Evolutionary conservation across 2,329 filamentous ascomycete species (phyloP).

Genomic region (Colletotrichum eremochloae): DNA sequence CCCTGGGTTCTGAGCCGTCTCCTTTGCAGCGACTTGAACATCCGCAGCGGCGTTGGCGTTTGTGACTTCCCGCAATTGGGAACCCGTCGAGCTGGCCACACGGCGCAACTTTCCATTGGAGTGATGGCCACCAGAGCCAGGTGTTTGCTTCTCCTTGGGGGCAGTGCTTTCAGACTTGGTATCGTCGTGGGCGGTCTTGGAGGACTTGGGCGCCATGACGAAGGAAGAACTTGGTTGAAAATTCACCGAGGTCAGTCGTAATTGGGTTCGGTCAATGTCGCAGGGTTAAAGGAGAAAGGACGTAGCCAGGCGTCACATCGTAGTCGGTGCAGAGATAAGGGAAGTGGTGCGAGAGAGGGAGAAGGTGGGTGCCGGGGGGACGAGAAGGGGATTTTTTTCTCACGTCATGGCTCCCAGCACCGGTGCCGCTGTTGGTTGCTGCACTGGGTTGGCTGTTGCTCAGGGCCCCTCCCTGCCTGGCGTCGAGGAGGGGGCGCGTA

Average conservation of each 20-base stretch:
- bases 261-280: slow-evolving; percentile 58
- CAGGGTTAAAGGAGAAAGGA: slow-evolving; percentile 63
- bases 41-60: slow-evolving; percentile 51
- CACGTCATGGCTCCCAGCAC: slow-evolving; percentile 36
- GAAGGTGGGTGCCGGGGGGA: slow-evolving; percentile 1
- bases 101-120: slow-evolving; percentile 68
- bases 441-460: slow-evolving; percentile 22
- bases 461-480: slow-evolving; percentile 28
- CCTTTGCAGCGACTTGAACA: slow-evolving; percentile 26
- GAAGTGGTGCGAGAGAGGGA: slow-evolving; percentile 21
- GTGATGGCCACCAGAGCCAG: slow-evolving; percentile 51
- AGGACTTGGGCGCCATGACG: slow-evolving; percentile 62
- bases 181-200: slow-evolving; percentile 59
- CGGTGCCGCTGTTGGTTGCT: slow-evolving; percentile 37
- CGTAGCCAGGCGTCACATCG: slow-evolving; percentile 35
- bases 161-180: slow-evolving; percentile 57
- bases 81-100: slow-evolving; percentile 64
- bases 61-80: slow-evolving; percentile 43
- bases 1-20: slow-evolving; percentile 34
- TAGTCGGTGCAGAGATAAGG: slow-evolving; percentile 24
- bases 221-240: slow-evolving; percentile 4
- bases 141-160: slow-evolving; percentile 61
- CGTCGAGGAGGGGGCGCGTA: slow-evolving; percentile 30
- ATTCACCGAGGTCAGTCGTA: slow-evolving; percentile 18
- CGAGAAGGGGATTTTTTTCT: slow-evolving; percentile 34